Base-by-base conservation (phyloP, 768 basidiomycete genomes). In the Phanerodontia chrysosporium region DNA sequence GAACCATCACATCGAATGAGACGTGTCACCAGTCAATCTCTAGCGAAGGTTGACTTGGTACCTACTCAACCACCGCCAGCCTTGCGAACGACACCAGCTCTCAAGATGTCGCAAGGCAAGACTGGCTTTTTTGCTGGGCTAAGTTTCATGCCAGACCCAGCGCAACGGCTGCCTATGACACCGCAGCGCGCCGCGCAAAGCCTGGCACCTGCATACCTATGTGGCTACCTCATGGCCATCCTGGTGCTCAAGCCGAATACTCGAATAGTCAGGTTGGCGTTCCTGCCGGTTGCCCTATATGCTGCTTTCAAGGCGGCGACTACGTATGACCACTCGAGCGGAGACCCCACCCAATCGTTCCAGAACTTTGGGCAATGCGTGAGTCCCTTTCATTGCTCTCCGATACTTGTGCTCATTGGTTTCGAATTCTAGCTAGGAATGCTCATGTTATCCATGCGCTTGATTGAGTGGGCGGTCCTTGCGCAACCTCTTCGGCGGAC, bases 331-430 rank as follows among this genome's bases (percentile, higher is more conserved):
- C 30, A 28, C 12, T 45, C 58, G 13, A n/a, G 24, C 9, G 58
- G 58, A n/a, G 52, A 39, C 21, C 51, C 39, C 2, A 14, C n/a
- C n/a, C 36, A 45, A 16, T 27, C 51, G 9, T 42, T 44, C 32
- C 28, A 25, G 9, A 59, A 59, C 29, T 59, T 53, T 36, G 58
- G 58, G 21, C 58, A 59, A 29, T 44, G 58, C n/a, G 58, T 59
- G 29, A 21, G 58, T 44, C 29, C 35, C 2, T 21, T 4, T 9
- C 39, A 42, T 45, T 58, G 36, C 13, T 13, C 7, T 13, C n/a
- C 13, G 52, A 54, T 24, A 24, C 27, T 13, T 10, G 4, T 42
- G 39, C 27, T 46, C n/a, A 22, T 48, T 6, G 18, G 25, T 49
- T 10, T 22, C 30, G 21, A 16, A 14, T 25, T 46, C 2, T 39